Evolutionary conservation across 352 stramenopile species (phyloP), one percentile per base, ranked within the genome.

Genomic region (Globisporangium barbulae): DNA sequence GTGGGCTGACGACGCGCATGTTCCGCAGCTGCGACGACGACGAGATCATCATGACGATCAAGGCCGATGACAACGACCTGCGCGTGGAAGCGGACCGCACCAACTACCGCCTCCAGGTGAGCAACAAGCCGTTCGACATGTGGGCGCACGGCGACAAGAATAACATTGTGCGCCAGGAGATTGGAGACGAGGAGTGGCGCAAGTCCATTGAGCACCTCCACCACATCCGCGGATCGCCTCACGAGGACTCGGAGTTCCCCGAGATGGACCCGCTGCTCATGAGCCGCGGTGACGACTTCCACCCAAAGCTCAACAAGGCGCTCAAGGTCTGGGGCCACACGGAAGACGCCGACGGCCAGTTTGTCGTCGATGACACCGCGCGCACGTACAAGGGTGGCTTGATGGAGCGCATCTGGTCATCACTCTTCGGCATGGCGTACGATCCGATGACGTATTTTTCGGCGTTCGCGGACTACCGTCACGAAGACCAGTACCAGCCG

Each of bases 11-110:
- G 19, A 91, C 84, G 62, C 79, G 81, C 54, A 87, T 94, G 81
- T 94, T 94, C 52, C 64, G 79, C n/a, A 92, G 80, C 50, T 83
- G 73, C 45, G 82, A 90, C 57, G 67, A 63, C 2, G 83, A 94
- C 37, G 83, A 91, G 73, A 91, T 93, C 54, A 87, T 94, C 41
- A 90, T 94, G 81, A 88, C 79, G 5, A 81, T 93, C 64, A 90
- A 85, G 62, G 73, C 83, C 3, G 85, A 94, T 35, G 81, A 94
- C 65, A 79, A 86, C 31, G 83, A 94, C 59, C 62, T 94, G 41
- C 64, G 78, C 6, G 68, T 90, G 6, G 83, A 91, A 53, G 83
- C 85, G 0, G 85, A 92, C 59, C 85, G 85, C 47, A 81, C 70
- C 5, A 67, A 91, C 66, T 93, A 92, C 68, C 63, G 71, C 5